A percentile compares a stretch with the other conserved stretches of the same genome.
Conservation (phyloP, 75 land plant genomes). For the Picea sitchensis region DNA sequence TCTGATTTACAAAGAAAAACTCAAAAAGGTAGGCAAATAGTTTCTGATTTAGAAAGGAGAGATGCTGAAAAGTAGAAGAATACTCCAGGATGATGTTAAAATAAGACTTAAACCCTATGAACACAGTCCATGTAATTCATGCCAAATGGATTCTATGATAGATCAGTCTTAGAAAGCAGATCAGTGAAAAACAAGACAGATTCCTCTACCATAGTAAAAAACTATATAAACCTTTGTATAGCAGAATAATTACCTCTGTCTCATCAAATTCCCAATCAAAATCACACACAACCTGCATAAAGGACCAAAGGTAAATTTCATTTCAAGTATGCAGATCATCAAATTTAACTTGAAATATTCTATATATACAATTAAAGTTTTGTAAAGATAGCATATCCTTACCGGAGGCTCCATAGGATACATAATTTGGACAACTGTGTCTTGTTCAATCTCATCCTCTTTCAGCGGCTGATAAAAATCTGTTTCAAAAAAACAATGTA, state of each 20-base stretch:
- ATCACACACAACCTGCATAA: constrained; percentile 64
- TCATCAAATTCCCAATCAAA: constrained; percentile 98
- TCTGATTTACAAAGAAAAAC: not conserved
- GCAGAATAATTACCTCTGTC: constrained; percentile 51
- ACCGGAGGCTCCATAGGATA: constrained; percentile 94
- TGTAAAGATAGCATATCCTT: constrained; percentile 12
- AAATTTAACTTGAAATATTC: not conserved
- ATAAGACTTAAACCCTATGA: not conserved
- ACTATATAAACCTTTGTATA: too few species aligned
- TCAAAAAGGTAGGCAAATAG: too few species aligned
- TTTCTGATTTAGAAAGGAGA: too few species aligned
- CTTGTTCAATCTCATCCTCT: constrained; percentile 80
- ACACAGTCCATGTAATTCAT: too few species aligned
- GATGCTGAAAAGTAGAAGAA: not conserved
- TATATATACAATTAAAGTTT: not conserved
- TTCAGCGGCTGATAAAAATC: constrained; percentile 84
- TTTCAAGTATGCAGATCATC: not conserved
- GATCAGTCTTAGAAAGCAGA: not conserved
- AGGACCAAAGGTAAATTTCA: not conserved
- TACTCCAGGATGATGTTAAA: not conserved
- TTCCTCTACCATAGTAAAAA: too few species aligned
- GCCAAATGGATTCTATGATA: not conserved
- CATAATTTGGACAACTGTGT: constrained; percentile 79
- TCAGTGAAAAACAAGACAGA: not conserved
- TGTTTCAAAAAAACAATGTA: constrained; percentile 19